A percentile compares a stretch with the other conserved stretches of the same genome.
These are phyloP conservation scores for Atkinsonella hypoxylon DNA, from an alignment of 2,329 filamentous ascomycete genomes.

Conservation along the genomic window DNA sequence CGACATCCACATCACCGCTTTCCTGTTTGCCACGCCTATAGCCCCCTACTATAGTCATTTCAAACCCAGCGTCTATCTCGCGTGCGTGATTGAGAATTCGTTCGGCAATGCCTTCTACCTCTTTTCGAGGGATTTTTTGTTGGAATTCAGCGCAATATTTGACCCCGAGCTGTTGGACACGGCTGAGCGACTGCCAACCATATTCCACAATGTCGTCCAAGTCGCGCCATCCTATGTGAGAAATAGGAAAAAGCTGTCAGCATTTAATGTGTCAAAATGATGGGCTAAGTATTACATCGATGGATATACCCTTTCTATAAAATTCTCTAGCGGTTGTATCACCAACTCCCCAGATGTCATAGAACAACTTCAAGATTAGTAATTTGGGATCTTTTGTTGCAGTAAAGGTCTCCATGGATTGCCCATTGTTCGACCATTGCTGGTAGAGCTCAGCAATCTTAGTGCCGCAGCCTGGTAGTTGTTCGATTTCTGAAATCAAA, in stretches of 20 bases:
- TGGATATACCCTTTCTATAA: slow-evolving; percentile 46
- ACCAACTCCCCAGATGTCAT: slow-evolving; percentile 86
- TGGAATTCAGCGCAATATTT: slow-evolving; percentile 88
- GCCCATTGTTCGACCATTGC: slow-evolving; percentile 54
- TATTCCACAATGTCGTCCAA: slow-evolving; percentile 77
- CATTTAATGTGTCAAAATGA: background rate
- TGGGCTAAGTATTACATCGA: background rate
- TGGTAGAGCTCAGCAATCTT: slow-evolving; percentile 71
- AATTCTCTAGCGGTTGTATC: slow-evolving; percentile 71
- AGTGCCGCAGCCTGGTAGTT: slow-evolving; percentile 66
- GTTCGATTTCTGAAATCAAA: slow-evolving; percentile 29
- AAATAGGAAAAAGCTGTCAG: background rate
- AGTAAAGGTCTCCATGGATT: slow-evolving; percentile 50
- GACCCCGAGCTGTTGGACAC: slow-evolving; percentile 84
- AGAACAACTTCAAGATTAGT: slow-evolving; percentile 56
- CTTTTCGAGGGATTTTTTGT: slow-evolving; percentile 54
- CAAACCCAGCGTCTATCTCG: slow-evolving; percentile 40
- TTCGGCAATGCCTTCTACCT: slow-evolving; percentile 59
- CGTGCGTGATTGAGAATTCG: slow-evolving; percentile 57
- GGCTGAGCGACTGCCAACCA: slow-evolving; percentile 62
- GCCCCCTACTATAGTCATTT: slow-evolving; percentile 60
- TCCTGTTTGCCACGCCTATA: slow-evolving; percentile 66
- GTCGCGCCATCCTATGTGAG: slow-evolving; percentile 55
- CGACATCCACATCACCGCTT: slow-evolving; percentile 74
- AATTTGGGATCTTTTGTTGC: slow-evolving; percentile 54